Evolutionary conservation across 352 stramenopile genomes (phyloP), one percentile per base, ranked within the genome.

Genomic region (Globisporangium parvum): DNA sequence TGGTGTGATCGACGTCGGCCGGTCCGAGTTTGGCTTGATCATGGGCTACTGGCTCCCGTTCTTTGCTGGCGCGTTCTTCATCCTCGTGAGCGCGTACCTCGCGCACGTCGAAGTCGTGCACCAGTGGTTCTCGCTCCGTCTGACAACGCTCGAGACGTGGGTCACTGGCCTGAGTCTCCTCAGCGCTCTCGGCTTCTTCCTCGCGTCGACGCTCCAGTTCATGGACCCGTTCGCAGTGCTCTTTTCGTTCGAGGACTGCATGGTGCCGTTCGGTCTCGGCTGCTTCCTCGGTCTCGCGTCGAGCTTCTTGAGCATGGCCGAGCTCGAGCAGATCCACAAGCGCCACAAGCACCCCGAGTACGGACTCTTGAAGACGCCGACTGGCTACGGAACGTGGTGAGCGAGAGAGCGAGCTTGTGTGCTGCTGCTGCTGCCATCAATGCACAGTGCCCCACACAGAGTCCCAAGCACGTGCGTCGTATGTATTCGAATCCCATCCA

Each of bases 261-360:
- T 93, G 33, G 68, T 83, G 9, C 77, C 80, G 6, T 93, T 91
- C 42, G 77, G 71, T 2, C 66, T 86, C 14, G 83, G 83, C 48
- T 88, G 80, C 59, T 62, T 87, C 28, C 67, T 90, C 11, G 77
- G 77, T 2, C 66, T 93, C 23, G 67, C 70, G 24, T 83, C 79
- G 6, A 79, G 70, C 49, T 71, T 89, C 18, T 70, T 93, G 18
- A 89, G 80, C 37, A 59, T 93, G 35, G 59, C 86, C 28, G 83
- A 93, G 61, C 69, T 93, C 17, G 71, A 88, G 50, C 74, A 73
- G 41, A 88, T 91, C 45, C 83, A 93, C 70, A 81, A 87, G 63
- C 77, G 79, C 50, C 69, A 88, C 67, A 88, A 87, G 55, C 83
- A 93, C 65, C 84, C 84, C 0, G 84, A 89, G 60, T 93, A 91